Evolutionary conservation across 164 flowering plant genomes (phyloP).

Genomic region (Vitis labrusca): DNA sequence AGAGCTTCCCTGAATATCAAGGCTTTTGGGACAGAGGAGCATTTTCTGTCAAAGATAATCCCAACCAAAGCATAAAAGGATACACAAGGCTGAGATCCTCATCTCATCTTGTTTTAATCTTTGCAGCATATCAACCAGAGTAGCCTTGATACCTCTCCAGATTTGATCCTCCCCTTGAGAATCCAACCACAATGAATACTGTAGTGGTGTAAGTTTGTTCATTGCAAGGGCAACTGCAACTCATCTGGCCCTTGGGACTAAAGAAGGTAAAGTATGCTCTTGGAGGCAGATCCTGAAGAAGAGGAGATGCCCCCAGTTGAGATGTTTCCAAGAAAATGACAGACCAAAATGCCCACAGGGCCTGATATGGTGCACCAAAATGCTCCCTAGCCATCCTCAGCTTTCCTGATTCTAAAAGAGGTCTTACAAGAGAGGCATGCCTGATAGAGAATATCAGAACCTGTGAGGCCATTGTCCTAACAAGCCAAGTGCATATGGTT

Average conservation of each 20-base stretch:
- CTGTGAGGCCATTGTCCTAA: conserved; percentile 82
- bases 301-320: conserved; percentile 78
- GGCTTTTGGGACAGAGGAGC: conserved; percentile 20
- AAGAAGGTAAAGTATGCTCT: conserved; percentile 89
- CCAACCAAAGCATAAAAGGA: conserved; percentile 80
- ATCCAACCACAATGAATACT: conserved; percentile 92
- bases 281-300: conserved; percentile 83
- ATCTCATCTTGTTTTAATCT: conserved; percentile 82
- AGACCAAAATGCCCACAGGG: conserved; percentile 88
- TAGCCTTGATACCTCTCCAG: conserved; percentile 95
- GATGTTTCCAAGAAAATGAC: conserved; percentile 88
- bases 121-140: conserved; percentile 92
- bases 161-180: conserved; percentile 92
- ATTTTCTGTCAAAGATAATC: conserved; percentile 65
- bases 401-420: conserved; percentile 96
- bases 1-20: neutral
- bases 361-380: conserved; percentile 90
- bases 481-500: conserved; percentile 74
- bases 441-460: conserved; percentile 77
- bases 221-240: conserved; percentile 85
- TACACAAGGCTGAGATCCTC: conserved; percentile 92
- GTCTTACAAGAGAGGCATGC: conserved; percentile 90
- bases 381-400: conserved; percentile 92
- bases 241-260: conserved; percentile 90
- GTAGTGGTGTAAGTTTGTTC: conserved; percentile 75